Conservation (phyloP, 306 rosid species). For the Vigna trinervia region DNA sequence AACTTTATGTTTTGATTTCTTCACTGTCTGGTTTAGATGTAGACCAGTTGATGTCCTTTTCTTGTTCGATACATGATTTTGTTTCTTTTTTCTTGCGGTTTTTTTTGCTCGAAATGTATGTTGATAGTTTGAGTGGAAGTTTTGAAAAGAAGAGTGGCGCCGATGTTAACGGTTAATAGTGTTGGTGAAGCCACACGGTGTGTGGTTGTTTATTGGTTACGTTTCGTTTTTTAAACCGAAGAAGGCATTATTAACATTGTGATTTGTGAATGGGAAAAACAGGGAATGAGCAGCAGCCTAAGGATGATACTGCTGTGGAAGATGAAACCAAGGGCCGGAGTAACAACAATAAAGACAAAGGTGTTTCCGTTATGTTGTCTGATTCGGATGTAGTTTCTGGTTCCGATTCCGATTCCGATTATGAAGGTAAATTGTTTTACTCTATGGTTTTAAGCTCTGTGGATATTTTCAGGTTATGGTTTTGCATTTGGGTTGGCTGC, state of each 20-base stretch:
- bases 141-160: conserved; percentile 17
- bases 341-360: conserved; percentile 33
- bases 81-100: background rate
- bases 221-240: background rate
- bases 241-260: background rate
- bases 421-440: conserved; percentile 25
- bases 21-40: background rate
- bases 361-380: background rate
- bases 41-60: background rate
- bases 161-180: conserved; percentile 12
- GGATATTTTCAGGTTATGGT: conserved; percentile 15
- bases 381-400: conserved; percentile 26
- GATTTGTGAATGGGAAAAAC: conserved; percentile 20
- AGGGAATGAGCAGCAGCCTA: conserved; percentile 41
- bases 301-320: conserved; percentile 17
- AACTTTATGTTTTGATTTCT: background rate
- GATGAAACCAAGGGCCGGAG: conserved; percentile 15
- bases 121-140: background rate
- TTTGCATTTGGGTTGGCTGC: conserved; percentile 9
- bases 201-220: background rate
- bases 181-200: background rate
- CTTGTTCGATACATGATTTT: background rate
- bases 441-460: conserved; percentile 7
- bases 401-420: conserved; percentile 33
- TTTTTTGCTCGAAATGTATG: background rate